These are phyloP conservation scores for Kewa caespitosa DNA, from an alignment of 179 eudicot species.

Conservation along the genomic window DNA sequence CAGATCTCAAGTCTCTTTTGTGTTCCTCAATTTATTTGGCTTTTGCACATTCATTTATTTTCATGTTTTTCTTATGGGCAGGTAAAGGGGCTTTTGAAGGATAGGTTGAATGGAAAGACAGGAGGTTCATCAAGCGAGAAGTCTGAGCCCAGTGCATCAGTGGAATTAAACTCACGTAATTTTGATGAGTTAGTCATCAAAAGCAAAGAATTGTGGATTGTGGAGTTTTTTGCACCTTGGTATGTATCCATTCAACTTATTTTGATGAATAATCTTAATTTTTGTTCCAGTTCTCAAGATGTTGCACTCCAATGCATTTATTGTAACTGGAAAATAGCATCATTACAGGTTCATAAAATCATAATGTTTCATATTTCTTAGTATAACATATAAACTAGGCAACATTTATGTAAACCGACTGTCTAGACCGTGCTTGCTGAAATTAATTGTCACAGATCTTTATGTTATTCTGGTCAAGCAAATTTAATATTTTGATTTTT, in stretches of 20 bases:
- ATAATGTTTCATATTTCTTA: too few species aligned
- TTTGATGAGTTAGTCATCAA: slow-evolving; percentile 82
- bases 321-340: background rate
- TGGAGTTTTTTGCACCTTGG: slow-evolving; percentile 99
- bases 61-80: slow-evolving; percentile 30
- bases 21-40: background rate
- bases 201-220: slow-evolving; percentile 94
- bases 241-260: slow-evolving; percentile 47
- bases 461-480: background rate
- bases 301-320: slow-evolving; percentile 1
- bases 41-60: background rate
- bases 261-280: too few species aligned
- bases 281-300: background rate
- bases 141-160: slow-evolving; percentile 79
- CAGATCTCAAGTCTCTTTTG: too few species aligned
- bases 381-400: too few species aligned
- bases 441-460: background rate
- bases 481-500: background rate
- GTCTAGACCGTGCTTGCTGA: too few species aligned
- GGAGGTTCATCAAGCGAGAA: slow-evolving; percentile 78
- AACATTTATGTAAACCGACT: too few species aligned
- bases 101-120: slow-evolving; percentile 74
- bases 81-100: slow-evolving; percentile 85
- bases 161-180: slow-evolving; percentile 78
- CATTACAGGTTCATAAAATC: background rate